phyloP scores from a whole-genome alignment of 768 basidiomycete species.

The Austroboletus festivus region DNA sequence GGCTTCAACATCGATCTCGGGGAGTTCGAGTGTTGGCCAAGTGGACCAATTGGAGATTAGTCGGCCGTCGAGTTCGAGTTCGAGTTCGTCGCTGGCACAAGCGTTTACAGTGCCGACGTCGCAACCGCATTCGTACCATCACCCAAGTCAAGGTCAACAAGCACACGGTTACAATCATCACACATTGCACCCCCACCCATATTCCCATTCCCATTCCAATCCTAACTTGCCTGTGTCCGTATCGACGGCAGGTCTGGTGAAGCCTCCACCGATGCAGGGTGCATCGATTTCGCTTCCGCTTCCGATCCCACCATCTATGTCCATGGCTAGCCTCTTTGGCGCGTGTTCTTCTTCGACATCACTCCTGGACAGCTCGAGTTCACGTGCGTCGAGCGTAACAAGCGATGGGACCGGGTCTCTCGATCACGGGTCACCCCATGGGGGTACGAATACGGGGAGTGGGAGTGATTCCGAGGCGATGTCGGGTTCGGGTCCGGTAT shows the following conservation, averaged over 20 bases:
- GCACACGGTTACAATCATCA: too few relatives aligned
- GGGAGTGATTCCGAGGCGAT: slow-evolving; percentile 29
- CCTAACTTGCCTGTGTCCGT: slow-evolving; percentile 4
- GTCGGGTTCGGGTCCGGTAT: neutral
- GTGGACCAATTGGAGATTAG: slow-evolving; percentile 23
- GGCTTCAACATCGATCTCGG: too few relatives aligned
- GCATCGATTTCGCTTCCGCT: slow-evolving; percentile 34
- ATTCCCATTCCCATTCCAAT: neutral
- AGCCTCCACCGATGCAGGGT: slow-evolving; percentile 26
- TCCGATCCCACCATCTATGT: slow-evolving; percentile 26
- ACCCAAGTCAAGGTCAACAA: too few relatives aligned
- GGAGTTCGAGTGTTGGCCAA: slow-evolving; percentile 2
- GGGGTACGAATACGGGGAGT: slow-evolving; percentile 29
- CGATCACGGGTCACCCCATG: neutral
- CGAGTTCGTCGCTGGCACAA: slow-evolving; percentile 39
- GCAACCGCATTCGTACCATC: neutral
- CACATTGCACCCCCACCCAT: too few relatives aligned
- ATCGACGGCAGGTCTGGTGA: slow-evolving; percentile 10
- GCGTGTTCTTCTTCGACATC: neutral
- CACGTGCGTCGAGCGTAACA: slow-evolving; percentile 29
- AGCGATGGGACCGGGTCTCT: slow-evolving; percentile 31
- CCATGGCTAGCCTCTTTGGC: slow-evolving; percentile 10
- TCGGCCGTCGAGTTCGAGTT: slow-evolving; percentile 38
- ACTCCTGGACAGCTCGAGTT: too few relatives aligned
- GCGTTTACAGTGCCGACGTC: slow-evolving; percentile 34